Base-by-base conservation (phyloP, 1,284 basidiomycete species). In the Kwoniella shivajii region DNA sequence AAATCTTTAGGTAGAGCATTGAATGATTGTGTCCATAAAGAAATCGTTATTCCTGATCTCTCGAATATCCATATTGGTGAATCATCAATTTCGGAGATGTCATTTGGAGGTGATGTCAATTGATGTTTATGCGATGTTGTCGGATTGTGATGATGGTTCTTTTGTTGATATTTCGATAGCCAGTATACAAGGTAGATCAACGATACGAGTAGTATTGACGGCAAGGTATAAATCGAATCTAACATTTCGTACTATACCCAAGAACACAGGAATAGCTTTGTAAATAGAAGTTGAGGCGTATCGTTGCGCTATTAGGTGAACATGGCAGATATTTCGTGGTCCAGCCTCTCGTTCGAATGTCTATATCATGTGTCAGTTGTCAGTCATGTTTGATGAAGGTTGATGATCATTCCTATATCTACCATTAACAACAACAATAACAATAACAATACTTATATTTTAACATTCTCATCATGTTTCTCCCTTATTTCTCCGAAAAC, bases 11-110 rank as follows among this genome's bases (percentile, higher is more conserved):
- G 59, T 2, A 57, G 7, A 22, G 20, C 16, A 31, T 61, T 61
- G 16, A 57, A 34, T 6, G 27, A 13, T 16, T 48, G 26, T 6
- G 59, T 61, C 14, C 29, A 57, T 26, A 61, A 29, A 0, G 51
- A 47, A 16, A 54, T 11, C 6, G 39, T 43, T 16, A 45, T 18
- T 2, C 36, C 36, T n/a, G 49, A 33, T 26, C 44, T 26, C 22
- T 44, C 45, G 13, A 56, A 20, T 9, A 18, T 37, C 54, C 54
- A 56, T 36, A 14, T n/a, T 37, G n/a, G n/a, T n/a, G n/a, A n/a
- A n/a, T n/a, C n/a, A n/a, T n/a, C n/a, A n/a, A n/a, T n/a, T n/a
- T n/a, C n/a, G n/a, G n/a, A 22, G 26, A 29, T 24, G 43, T 45
- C 43, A 24, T 45, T 29, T 30, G 31, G 11, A 7, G 43, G 43